These are phyloP conservation scores for Gossypium davidsonii DNA, from an alignment of 441 rosid genomes.

Conservation along the genomic window DNA sequence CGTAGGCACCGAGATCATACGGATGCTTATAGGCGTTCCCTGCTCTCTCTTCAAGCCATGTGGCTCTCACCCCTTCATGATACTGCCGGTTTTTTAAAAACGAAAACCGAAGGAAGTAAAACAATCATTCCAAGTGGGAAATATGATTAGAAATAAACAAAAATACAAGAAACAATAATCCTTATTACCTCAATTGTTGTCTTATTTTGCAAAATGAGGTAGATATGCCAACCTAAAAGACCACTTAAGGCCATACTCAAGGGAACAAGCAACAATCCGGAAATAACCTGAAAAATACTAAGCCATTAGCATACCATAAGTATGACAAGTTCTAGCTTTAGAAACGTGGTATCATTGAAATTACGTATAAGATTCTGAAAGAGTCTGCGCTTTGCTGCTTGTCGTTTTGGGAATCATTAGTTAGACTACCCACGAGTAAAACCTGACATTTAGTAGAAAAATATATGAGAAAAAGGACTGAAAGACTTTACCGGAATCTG, in stretches of 20 bases:
- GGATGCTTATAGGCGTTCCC: too few relatives aligned
- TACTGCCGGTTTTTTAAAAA: slow-evolving; percentile 39
- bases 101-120: not conserved
- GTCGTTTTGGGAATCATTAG: slow-evolving; percentile 57
- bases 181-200: slow-evolving; percentile 72
- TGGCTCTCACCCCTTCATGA: slow-evolving; percentile 46
- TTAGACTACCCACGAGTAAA: slow-evolving; percentile 79
- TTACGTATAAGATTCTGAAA: slow-evolving; percentile 65
- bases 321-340: slow-evolving; percentile 14
- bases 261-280: slow-evolving; percentile 64
- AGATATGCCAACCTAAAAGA: slow-evolving; percentile 89
- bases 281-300: slow-evolving; percentile 50
- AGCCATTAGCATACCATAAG: slow-evolving; percentile 8
- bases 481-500: not conserved
- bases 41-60: too few relatives aligned
- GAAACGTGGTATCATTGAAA: slow-evolving; percentile 14
- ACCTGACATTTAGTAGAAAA: slow-evolving; percentile 37
- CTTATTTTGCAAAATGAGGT: slow-evolving; percentile 71
- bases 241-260: slow-evolving; percentile 50
- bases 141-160: not conserved
- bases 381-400: slow-evolving; percentile 59
- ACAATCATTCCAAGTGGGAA: slow-evolving; percentile 13
- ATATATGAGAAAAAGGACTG: not conserved
- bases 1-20: too few relatives aligned
- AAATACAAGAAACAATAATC: not conserved